Percentiles rank a stretch among this genome's conserved stretches.
These are phyloP conservation scores for Penicillium goetzii DNA, from an alignment of 495 filamentous ascomycete genomes.

Conservation along the genomic window DNA sequence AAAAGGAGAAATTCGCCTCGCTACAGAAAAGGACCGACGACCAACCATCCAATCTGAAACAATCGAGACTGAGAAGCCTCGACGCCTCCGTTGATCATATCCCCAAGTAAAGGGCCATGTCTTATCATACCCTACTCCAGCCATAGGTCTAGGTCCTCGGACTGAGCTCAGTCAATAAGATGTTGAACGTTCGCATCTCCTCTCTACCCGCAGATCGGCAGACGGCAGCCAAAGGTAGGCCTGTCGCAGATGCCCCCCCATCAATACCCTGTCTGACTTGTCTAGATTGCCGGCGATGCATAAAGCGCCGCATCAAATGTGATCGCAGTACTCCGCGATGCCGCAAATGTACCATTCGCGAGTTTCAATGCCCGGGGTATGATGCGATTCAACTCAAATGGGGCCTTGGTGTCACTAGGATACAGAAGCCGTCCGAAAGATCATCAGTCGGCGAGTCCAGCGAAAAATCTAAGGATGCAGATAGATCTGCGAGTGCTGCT, in stretches of 20 bases:
- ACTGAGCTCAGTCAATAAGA: not conserved
- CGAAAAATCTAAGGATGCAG: not conserved
- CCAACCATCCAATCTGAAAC: not conserved
- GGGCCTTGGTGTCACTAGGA: slow-evolving; percentile 4
- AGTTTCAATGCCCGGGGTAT: slow-evolving; percentile 10
- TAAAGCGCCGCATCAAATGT: slow-evolving; percentile 13
- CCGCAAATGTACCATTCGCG: slow-evolving; percentile 10
- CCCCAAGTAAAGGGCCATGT: not conserved
- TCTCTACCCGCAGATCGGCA: slow-evolving; percentile 11
- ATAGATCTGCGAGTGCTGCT: not conserved
- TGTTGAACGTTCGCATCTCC: slow-evolving; percentile 13
- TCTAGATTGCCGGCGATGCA: slow-evolving; percentile 13
- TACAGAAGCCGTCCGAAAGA: not conserved
- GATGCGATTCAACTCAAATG: slow-evolving; percentile 12
- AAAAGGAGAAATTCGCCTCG: slow-evolving; percentile 1
- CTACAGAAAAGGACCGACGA: not conserved
- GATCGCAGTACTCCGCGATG: slow-evolving; percentile 9
- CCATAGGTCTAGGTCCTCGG: not conserved
- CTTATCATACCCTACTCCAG: not conserved
- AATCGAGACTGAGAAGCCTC: not conserved
- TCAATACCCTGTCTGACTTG: not conserved
- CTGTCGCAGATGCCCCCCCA: not conserved
- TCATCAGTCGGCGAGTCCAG: not conserved
- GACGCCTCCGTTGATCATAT: not conserved
- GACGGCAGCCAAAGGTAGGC: slow-evolving; percentile 5